Evolutionary conservation across 73 alveolate genomes (phyloP).

Genomic region (Tetrahymena borealis): DNA sequence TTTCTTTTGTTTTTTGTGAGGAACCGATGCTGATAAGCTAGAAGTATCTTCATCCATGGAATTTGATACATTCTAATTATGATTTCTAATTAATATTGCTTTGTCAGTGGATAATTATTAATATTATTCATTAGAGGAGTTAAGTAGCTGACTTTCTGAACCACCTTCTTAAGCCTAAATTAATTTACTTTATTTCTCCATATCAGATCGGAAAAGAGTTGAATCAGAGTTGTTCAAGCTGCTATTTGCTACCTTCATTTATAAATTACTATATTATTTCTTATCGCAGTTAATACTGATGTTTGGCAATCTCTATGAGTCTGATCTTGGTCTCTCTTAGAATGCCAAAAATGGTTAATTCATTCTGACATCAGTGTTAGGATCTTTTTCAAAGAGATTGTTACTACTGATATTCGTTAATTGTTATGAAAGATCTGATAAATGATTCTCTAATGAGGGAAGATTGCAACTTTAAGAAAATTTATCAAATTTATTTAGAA

Average conservation of each 20-base stretch:
- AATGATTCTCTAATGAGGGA: neutral
- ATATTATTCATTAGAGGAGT: neutral
- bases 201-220: no score
- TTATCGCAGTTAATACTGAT: neutral
- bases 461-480: neutral
- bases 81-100: neutral
- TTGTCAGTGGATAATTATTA: neutral
- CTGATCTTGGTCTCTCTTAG: neutral
- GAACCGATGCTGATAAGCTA: neutral
- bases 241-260: no score
- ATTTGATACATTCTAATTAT: neutral
- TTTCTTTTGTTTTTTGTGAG: neutral
- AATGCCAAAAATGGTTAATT: neutral
- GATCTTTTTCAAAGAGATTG: no score
- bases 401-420: no score
- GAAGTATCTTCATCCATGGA: neutral
- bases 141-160: neutral
- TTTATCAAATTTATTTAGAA: neutral
- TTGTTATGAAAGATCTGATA: no score
- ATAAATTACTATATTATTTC: neutral
- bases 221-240: no score
- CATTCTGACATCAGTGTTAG: no score
- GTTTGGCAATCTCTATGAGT: neutral
- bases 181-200: neutral
- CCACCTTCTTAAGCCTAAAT: neutral